Conservation (phyloP, 1,284 basidiomycete genomes). For the Apiotrichum montevideense region DNA sequence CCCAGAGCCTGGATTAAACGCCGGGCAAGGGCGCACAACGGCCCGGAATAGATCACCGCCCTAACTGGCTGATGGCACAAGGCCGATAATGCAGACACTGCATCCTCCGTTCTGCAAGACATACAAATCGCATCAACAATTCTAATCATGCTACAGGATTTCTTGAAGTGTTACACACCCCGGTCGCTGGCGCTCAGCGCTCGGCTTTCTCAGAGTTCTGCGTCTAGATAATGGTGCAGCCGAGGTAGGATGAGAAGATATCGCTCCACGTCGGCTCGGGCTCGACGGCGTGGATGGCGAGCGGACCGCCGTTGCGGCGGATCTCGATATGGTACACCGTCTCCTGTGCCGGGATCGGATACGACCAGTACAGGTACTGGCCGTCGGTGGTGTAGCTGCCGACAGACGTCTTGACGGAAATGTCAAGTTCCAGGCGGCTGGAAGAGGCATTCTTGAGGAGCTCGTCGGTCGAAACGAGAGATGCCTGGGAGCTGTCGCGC, state of each 20-base stretch:
- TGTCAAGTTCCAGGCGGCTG: conserved; percentile 28
- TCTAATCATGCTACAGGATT: no score
- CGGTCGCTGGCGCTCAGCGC: no score
- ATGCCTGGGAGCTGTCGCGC: conserved; percentile 7
- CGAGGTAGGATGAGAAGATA: neutral
- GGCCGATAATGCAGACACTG: no score
- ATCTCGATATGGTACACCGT: conserved; percentile 63
- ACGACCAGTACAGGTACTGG: conserved; percentile 74
- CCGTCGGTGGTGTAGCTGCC: conserved; percentile 66
- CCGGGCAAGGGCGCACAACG: no score
- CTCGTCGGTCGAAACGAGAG: conserved; percentile 11
- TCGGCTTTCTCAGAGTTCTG: no score
- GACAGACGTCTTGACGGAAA: conserved; percentile 55
- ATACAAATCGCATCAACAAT: no score
- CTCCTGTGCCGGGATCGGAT: conserved; percentile 57
- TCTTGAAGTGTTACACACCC: no score
- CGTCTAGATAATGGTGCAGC: neutral
- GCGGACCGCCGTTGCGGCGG: conserved; percentile 56
- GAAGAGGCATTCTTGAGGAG: neutral
- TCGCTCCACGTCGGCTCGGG: conserved; percentile 3
- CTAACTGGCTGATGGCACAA: no score
- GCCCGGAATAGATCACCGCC: no score
- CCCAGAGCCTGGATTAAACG: no score
- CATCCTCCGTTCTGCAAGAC: no score
- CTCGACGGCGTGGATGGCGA: conserved; percentile 1